phyloP scores from a whole-genome alignment of 202 grass and related monocot species.

The Dendrocalamus latiflorus region DNA sequence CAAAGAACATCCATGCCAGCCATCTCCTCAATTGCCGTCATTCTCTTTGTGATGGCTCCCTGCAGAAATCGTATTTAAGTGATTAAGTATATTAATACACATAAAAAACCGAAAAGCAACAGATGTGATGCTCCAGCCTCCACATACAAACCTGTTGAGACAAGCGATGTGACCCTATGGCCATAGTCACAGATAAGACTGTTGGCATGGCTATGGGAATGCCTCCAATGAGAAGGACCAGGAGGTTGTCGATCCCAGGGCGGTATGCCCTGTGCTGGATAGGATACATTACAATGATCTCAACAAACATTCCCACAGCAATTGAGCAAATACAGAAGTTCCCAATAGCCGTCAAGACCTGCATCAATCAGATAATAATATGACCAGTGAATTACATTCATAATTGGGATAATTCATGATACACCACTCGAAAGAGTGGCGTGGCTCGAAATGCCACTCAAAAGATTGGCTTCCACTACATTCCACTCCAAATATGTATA shows the following conservation, averaged over 20 bases:
- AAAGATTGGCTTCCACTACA: too few relatives aligned
- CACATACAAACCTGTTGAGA: constrained; percentile 62
- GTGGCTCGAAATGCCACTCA: too few relatives aligned
- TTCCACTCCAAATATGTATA: too few relatives aligned
- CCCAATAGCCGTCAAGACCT: constrained; percentile 92
- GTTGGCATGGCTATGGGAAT: constrained; percentile 99
- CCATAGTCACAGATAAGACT: constrained; percentile 95
- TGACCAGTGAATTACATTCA: background rate
- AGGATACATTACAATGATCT: constrained; percentile 92
- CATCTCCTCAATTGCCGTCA: constrained; percentile 99
- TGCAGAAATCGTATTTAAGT: background rate
- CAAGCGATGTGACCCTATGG: constrained; percentile 92
- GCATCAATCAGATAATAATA: constrained; percentile 2
- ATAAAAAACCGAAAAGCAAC: background rate
- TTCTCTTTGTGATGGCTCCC: constrained; percentile 97
- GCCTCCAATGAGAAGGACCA: constrained; percentile 96
- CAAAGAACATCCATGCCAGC: constrained; percentile 99
- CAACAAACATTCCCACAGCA: constrained; percentile 70
- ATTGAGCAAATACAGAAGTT: constrained; percentile 98
- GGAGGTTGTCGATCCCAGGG: constrained; percentile 90
- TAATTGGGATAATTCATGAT: too few relatives aligned
- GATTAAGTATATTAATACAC: background rate
- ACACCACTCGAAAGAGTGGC: too few relatives aligned
- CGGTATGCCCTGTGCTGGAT: constrained; percentile 75
- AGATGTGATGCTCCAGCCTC: background rate